Base-by-base conservation (phyloP, 2,329 filamentous ascomycete species). In the Neocucurbitaria cava region DNA sequence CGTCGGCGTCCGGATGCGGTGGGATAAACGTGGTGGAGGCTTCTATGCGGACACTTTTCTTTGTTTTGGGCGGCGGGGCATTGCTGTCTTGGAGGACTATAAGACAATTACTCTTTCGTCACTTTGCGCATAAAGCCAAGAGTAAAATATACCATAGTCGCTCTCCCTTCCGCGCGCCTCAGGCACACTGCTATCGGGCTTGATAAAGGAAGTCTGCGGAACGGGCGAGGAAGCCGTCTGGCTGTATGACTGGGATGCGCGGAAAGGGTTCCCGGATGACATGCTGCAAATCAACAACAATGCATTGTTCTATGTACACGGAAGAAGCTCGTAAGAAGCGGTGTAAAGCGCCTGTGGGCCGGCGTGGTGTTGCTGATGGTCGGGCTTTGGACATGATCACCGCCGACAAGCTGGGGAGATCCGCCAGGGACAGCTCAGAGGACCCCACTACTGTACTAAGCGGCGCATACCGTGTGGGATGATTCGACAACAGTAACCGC, bases 31-130 rank as follows among this genome's bases (percentile, higher is more conserved):
- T 68, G 31, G 76, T 70, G 36, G 77, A 76, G 42, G 77, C 78
- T 49, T 75, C 74, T 66, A 79, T 78, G 66, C 87, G 85, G 56
- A 90, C 88, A 66, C 68, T 68, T 63, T 85, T 89, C 76, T 89
- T 89, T 54, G 84, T 80, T 68, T 64, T 68, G 52, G 64, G 61
- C 54, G 58, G 54, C 59, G 59, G 54, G 40, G 69, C 49, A 51
- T 59, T 49, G 57, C 53, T 51, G 41, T 58, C 59, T 58, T 66
- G 64, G 61, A 59, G 64, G 54, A 64, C 73, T 75, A 64, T 68
- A 58, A 57, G 62, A 68, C 54, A 58, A 72, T 76, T 74, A 76
- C 68, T 72, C 61, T 58, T 61, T 55, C 55, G 51, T 64, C 66
- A 59, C 66, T 61, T 58, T 51, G 53, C 41, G 47, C 46, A 55